Evolutionary conservation across 2,329 filamentous ascomycete species (phyloP).

Genomic region (Fusarium neocosmosporiellum): DNA sequence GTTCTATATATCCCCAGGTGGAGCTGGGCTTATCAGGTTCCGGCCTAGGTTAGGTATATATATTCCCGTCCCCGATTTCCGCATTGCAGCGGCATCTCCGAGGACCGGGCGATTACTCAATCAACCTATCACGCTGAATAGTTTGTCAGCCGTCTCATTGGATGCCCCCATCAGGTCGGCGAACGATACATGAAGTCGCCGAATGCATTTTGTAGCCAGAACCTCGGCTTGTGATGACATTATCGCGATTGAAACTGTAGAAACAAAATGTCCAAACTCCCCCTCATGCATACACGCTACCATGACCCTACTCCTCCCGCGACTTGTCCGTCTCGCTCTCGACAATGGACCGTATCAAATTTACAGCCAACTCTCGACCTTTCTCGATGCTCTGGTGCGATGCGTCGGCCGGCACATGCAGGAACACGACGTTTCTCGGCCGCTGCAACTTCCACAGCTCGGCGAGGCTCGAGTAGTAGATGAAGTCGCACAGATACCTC

Average conservation of each 20-base stretch:
- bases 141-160: neutral
- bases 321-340: slow-evolving; percentile 57
- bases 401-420: slow-evolving; percentile 76
- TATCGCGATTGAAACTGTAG: neutral
- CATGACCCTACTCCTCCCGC: neutral
- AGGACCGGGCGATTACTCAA: neutral
- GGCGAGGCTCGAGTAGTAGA: slow-evolving; percentile 77
- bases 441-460: slow-evolving; percentile 61
- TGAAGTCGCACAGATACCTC: slow-evolving; percentile 81
- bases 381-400: slow-evolving; percentile 59
- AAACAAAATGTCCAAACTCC: neutral
- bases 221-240: slow-evolving; percentile 17
- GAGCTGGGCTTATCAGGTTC: slow-evolving; percentile 10
- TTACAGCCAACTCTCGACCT: slow-evolving; percentile 64
- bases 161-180: neutral
- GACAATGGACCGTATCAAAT: slow-evolving; percentile 67
- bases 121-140: neutral
- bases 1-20: slow-evolving; percentile 3
- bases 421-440: slow-evolving; percentile 69
- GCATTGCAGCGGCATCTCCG: neutral
- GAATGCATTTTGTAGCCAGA: neutral
- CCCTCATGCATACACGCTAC: neutral
- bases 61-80: neutral
- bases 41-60: neutral
- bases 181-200: neutral